These are phyloP conservation scores for Cystobasidiaceae sp. DNA, from an alignment of 1,284 basidiomycete genomes.

Conservation along the genomic window DNA sequence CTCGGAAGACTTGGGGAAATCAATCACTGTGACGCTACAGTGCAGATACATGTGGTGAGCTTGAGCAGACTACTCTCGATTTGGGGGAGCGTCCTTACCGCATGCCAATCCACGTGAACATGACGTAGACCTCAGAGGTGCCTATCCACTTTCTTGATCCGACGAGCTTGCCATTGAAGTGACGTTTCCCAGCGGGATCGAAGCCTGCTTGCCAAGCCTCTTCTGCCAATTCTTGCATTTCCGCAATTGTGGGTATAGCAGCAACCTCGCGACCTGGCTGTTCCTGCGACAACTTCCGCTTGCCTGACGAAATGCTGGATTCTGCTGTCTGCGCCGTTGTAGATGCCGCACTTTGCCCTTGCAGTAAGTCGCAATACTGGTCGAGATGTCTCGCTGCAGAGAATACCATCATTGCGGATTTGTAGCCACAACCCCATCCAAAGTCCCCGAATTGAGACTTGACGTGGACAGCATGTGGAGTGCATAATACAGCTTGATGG, in stretches of 20 bases:
- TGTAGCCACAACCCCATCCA: conserved; percentile 40
- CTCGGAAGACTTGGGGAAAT: conserved; percentile 37
- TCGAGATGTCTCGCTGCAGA: conserved; percentile 35
- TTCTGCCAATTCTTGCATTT: conserved; percentile 39
- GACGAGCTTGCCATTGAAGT: conserved; percentile 38
- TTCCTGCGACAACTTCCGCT: not conserved
- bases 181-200: conserved; percentile 37
- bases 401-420: conserved; percentile 42
- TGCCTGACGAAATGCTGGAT: not conserved
- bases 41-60: too few species aligned
- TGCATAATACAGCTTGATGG: conserved; percentile 26
- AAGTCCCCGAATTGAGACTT: conserved; percentile 31
- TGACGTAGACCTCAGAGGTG: conserved; percentile 42
- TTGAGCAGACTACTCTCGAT: too few species aligned
- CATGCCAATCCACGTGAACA: conserved; percentile 39
- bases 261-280: not conserved
- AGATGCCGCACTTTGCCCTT: not conserved
- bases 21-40: conserved; percentile 36
- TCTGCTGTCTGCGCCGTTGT: not conserved
- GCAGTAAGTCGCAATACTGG: conserved; percentile 26
- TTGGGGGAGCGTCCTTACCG: too few species aligned
- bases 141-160: conserved; percentile 42
- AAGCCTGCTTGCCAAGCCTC: conserved; percentile 40
- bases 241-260: conserved; percentile 37
- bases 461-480: conserved; percentile 26